These are phyloP conservation scores for Barnettozyma populi DNA, from an alignment of 805 yeast species.

Conservation along the genomic window DNA sequence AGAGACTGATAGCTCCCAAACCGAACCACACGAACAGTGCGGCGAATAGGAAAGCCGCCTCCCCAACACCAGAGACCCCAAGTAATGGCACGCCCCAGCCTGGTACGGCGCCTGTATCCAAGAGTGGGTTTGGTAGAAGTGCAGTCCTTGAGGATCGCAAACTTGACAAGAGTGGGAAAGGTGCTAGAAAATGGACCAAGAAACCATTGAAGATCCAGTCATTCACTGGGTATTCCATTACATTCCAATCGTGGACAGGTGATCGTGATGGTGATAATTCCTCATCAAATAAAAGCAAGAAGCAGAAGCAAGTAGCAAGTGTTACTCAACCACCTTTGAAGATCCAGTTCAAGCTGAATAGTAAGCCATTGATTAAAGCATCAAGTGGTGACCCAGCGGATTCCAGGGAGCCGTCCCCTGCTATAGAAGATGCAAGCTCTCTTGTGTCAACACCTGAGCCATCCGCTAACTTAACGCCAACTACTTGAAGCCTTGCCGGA, in stretches of 20 bases:
- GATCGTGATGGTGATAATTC: slow-evolving; percentile 15
- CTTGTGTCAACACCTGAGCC: slow-evolving; percentile 19
- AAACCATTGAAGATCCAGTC: slow-evolving; percentile 34
- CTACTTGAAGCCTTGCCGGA: not conserved
- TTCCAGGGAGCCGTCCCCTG: slow-evolving; percentile 24
- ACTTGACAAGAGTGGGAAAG: slow-evolving; percentile 38
- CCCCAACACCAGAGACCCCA: slow-evolving; percentile 13
- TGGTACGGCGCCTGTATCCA: slow-evolving; percentile 9
- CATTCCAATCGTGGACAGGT: slow-evolving; percentile 36
- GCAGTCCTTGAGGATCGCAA: slow-evolving; percentile 12
- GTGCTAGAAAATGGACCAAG: slow-evolving; percentile 40
- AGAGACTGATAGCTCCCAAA: slow-evolving; percentile 2
- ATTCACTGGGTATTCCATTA: slow-evolving; percentile 40
- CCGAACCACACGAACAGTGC: not conserved
- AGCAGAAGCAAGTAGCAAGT: not conserved
- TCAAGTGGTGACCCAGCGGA: not conserved
- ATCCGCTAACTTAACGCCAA: slow-evolving; percentile 16
- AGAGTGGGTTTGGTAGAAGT: slow-evolving; percentile 11
- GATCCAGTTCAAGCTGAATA: slow-evolving; percentile 21
- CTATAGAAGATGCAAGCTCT: slow-evolving; percentile 17
- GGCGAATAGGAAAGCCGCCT: slow-evolving; percentile 1
- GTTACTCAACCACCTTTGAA: slow-evolving; percentile 7
- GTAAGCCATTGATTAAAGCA: slow-evolving; percentile 9
- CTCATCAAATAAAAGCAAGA: not conserved
- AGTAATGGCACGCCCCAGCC: slow-evolving; percentile 10